Evolutionary conservation across 2,329 filamentous ascomycete genomes (phyloP), one percentile per base, ranked within the genome.

Genomic region (Ophiostoma ulmi): DNA sequence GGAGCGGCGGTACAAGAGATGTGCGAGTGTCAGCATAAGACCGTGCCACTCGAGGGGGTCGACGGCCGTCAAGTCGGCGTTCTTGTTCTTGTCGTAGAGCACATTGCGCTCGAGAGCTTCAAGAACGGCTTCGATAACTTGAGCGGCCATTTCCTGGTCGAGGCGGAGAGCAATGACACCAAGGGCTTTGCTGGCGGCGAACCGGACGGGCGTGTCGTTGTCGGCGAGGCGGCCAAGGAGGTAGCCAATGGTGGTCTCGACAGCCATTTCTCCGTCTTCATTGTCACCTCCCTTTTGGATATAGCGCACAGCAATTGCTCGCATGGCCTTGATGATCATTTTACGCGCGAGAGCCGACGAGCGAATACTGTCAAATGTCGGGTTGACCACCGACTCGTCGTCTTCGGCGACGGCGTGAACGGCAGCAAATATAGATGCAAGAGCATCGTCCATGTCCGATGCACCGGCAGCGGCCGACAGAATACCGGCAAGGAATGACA

Each of bases 1-100:
- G 0, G 94, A 94, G 55, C 91, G 88, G 69, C 93, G 89, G 80
- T 97, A 97, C 1, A 98, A 83, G 1, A 97, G 82, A 78, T 98
- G 93, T 0, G 92, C 90, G 3, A 99, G 82, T 0, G 95, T 95
- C 64, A 99, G 84, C 76, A 93, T 94, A 52, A 97, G 80, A 0
- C 95, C 95, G 78, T 99, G 95, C 95, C 95, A 99, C 79, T 90
- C 89, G 36, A 94, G 83, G 20, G 92, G 86, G 78, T 96, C 89
- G 17, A 96, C 93, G 10, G 89, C 88, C 61, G 88, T 89, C 48
- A 97, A 81, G 77, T 95, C 88, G 58, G 86, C 82, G 5, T 31
- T 38, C 3, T 22, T 22, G 6, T 22, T 17, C 3, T 31, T 36
- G 20, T 22, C 20, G 76, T 78, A 2, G 79, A 26, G 13, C 20